phyloP scores from a whole-genome alignment of 129 eudicot species.

The Erigeron canadensis region DNA sequence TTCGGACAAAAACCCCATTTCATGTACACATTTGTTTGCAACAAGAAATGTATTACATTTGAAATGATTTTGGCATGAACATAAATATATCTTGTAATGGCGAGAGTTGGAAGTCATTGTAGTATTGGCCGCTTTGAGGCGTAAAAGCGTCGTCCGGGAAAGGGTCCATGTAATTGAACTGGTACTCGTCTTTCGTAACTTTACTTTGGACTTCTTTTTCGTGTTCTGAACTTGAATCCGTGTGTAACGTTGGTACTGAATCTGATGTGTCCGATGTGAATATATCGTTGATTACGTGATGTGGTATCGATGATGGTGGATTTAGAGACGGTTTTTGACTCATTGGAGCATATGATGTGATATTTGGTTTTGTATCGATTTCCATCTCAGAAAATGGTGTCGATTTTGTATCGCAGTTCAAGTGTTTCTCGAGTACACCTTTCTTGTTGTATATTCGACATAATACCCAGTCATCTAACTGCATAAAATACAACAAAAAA shows the following conservation, averaged over 20 bases:
- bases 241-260: constrained; percentile 53
- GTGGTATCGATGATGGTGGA: constrained; percentile 24
- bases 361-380: constrained; percentile 46
- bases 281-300: constrained; percentile 32
- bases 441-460: constrained; percentile 77
- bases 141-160: constrained; percentile 35
- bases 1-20: constrained; percentile 1
- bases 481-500: constrained; percentile 20
- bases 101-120: constrained; percentile 45
- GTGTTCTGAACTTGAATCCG: constrained; percentile 62
- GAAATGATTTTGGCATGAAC: constrained; percentile 61
- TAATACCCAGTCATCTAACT: constrained; percentile 72
- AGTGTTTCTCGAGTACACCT: constrained; percentile 53
- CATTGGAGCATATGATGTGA: constrained; percentile 19
- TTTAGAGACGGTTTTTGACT: neutral
- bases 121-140: constrained; percentile 42
- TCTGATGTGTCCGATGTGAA: constrained; percentile 47
- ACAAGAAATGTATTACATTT: constrained; percentile 9
- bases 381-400: constrained; percentile 38
- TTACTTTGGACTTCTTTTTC: constrained; percentile 59
- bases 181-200: constrained; percentile 42
- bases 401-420: constrained; percentile 31
- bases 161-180: constrained; percentile 53
- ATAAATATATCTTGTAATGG: constrained; percentile 61
- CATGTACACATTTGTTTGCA: constrained; percentile 27